phyloP scores from a whole-genome alignment of 1,139 yeast species.

The Nematodospora anomalae region DNA sequence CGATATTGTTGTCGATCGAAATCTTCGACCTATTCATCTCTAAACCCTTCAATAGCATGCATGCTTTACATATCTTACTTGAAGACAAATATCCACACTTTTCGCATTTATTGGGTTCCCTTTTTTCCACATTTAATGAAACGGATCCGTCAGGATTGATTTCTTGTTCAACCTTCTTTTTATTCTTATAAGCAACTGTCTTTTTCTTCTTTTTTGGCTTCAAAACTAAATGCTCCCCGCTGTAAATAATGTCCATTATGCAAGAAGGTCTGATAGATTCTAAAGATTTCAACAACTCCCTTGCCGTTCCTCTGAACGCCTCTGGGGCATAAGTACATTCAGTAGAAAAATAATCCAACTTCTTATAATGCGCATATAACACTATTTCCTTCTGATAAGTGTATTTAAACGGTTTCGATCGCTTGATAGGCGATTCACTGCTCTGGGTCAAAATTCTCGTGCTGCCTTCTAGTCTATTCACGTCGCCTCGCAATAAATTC shows the following conservation, averaged over 20 bases:
- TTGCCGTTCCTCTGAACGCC: slow-evolving; percentile 96
- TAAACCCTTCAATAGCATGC: slow-evolving; percentile 81
- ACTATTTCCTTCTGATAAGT: slow-evolving; percentile 97
- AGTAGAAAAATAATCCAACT: slow-evolving; percentile 92
- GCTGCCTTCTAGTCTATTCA: slow-evolving; percentile 88
- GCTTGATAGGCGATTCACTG: slow-evolving; percentile 75
- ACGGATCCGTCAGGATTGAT: slow-evolving; percentile 63
- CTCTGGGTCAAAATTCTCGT: slow-evolving; percentile 83
- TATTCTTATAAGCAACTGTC: slow-evolving; percentile 31
- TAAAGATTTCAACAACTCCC: slow-evolving; percentile 84
- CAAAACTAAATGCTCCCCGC: slow-evolving; percentile 84
- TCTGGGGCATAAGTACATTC: slow-evolving; percentile 99
- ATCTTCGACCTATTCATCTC: slow-evolving; percentile 72
- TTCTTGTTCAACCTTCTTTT: slow-evolving; percentile 43
- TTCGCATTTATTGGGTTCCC: slow-evolving; percentile 75
- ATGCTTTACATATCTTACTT: slow-evolving; percentile 88
- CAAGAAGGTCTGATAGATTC: slow-evolving; percentile 92
- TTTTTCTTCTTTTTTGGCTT: slow-evolving; percentile 50
- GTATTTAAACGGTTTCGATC: slow-evolving; percentile 95
- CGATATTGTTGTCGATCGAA: slow-evolving; percentile 49
- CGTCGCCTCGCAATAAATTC: slow-evolving; percentile 95
- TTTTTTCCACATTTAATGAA: slow-evolving; percentile 34
- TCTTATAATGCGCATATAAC: slow-evolving; percentile 93
- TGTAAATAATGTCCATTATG: slow-evolving; percentile 88
- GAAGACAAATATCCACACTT: slow-evolving; percentile 91